Base-by-base conservation (phyloP, 2,329 filamentous ascomycete genomes). In the Xylaria sp. region DNA sequence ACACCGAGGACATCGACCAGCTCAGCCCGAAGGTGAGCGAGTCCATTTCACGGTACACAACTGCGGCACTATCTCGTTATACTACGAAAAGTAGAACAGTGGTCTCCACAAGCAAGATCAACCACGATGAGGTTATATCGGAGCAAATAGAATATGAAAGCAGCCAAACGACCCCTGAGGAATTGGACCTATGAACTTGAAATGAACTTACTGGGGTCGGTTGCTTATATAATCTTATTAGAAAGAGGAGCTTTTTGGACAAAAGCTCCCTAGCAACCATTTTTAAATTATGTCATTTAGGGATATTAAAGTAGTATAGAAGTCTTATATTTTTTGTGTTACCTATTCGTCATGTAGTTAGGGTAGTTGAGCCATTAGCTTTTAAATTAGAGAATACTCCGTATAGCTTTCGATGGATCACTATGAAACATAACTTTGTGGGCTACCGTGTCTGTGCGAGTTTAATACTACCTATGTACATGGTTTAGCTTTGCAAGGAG, bases 91-190 rank as follows among this genome's bases (percentile, higher is more conserved):
- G 57, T 1, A 61, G 44, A 22, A 55, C 57, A 10, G 50, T 56
- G 3, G 56, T 61, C 27, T 61, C 63, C 25, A 65, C 50, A 25
- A 65, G 56, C 44, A 56, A 29, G 42, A 51, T 61, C 25, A 61
- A 50, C 44, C 63, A 65, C 36, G 11, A 65, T 11, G 31, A 65
- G 44, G 22, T 51, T 7, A 39, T 50, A 2, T 60, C 62, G 15
- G 39, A 58, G 15, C 56, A 56, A 9, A 22, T 45, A 42, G 63
- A 61, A 27, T 27, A 17, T 15, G 57, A 61, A 56, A 65, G 57
- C n/a, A 57, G 22, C 3, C 20, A 56, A 11, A 42, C 50, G 13
- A 61, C 42, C 15, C 57, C 50, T 5, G 57, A 65, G 17, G 57
- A 65, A 22, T 27, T 65, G 11, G 50, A 50, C 4, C 22, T 59